Evolutionary conservation across 176 grass and related monocot species (phyloP), one percentile per base, ranked within the genome.

Genomic region (Avena eriantha): DNA sequence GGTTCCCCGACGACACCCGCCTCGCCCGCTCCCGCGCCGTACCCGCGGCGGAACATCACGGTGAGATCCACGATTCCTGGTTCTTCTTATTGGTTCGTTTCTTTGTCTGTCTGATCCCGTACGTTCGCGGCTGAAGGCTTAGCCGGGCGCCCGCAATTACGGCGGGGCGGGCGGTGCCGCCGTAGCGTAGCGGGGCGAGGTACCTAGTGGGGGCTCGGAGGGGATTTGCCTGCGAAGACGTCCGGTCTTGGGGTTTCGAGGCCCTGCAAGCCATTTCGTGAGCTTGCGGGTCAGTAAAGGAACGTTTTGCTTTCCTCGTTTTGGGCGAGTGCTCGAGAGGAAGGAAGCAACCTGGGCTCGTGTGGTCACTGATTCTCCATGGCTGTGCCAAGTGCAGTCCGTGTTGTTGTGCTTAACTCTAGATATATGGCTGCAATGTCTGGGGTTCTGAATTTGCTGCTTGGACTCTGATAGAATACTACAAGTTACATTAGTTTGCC

Each of bases 11-110:
- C 65, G 65, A 72, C 50, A 34, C 50, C 21, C 21, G 48, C 48
- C 26, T 36, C 60, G 48, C 4, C 60, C 46, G 29, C 43, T 51
- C 14, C 19, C 75, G 80, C 69, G 59, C 26, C 78, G 60, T 23
- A 53, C 17, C 35, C 35, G 21, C 53, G 43, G 41, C 34, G 67
- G 8, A 41, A 5, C 80, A 2, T 19, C 22, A 18, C 56, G 73
- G 89, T 90, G 80, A 87, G 89, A 90, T 87, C 73, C 89, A 35
- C 23, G 54, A 54, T 73, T 48, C 84, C 74, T 67, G 73, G 8
- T 6, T 14, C 3, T 51, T 34, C 1, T 56, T 73, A 9, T 21
- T 26, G 8, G 7, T 56, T 19, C 7, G 17, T 68, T 29, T n/a
- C 8, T 5, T 31, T 13, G 57, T 12, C n/a, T 48, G 46, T 54